Conservation (phyloP, 352 stramenopile species). For the Globisporangium abappressorium region DNA sequence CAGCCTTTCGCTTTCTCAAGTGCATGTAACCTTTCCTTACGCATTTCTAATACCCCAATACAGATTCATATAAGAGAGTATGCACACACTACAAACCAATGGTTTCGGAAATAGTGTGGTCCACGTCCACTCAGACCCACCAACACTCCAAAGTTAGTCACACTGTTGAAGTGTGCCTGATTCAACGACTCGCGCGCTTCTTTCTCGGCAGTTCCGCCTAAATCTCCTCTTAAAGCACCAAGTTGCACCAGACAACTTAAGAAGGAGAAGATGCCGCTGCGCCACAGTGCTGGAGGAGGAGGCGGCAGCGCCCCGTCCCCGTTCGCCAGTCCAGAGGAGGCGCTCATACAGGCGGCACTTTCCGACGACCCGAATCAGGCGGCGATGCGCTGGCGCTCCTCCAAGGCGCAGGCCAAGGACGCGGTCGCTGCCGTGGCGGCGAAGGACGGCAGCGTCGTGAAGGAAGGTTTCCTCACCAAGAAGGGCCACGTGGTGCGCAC, state of each 20-base stretch:
- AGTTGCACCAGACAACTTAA: not conserved
- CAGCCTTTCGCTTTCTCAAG: not conserved
- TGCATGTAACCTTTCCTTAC: not conserved
- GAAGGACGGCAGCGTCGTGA: constrained; percentile 16
- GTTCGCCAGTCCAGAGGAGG: constrained; percentile 12
- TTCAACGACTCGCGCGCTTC: not conserved
- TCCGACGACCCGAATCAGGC: not conserved
- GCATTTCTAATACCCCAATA: not conserved
- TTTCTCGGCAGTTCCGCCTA: not conserved
- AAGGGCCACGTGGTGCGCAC: constrained; percentile 56
- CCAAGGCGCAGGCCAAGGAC: constrained; percentile 13
- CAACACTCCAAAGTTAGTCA: not conserved
- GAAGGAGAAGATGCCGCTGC: not conserved
- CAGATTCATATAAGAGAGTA: not conserved
- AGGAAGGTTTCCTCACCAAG: constrained; percentile 49
- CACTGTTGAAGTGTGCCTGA: not conserved
- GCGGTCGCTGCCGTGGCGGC: not conserved
- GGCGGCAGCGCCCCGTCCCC: constrained; percentile 1
- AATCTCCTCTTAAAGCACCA: not conserved
- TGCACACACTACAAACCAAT: not conserved
- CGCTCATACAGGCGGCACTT: constrained; percentile 3
- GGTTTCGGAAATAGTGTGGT: not conserved
- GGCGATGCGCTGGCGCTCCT: constrained; percentile 18
- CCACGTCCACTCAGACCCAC: not conserved
- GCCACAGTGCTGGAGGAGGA: not conserved